A percentile compares a stretch with the other conserved stretches of the same genome.
phyloP scores from a whole-genome alignment of 2,329 filamentous ascomycete genomes.

The Monilinia vaccinii-corymbosi region DNA sequence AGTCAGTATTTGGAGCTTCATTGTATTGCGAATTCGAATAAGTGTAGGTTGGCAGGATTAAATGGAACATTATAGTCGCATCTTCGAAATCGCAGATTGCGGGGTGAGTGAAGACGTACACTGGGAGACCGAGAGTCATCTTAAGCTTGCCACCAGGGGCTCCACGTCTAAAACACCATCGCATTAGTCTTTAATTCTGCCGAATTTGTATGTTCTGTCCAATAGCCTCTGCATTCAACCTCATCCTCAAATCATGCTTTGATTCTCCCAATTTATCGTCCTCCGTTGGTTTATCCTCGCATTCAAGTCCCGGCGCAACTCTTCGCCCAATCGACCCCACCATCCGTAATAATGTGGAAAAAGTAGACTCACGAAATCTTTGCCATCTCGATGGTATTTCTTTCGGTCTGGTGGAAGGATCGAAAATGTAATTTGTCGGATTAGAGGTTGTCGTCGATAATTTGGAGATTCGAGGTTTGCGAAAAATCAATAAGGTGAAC shows the following conservation, averaged over 20 bases:
- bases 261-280: not conserved
- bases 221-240: not conserved
- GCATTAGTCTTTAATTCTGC: constrained; percentile 13
- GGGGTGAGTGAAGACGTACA: constrained; percentile 58
- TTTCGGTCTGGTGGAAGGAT: constrained; percentile 22
- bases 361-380: constrained; percentile 49
- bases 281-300: not conserved
- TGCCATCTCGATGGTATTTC: constrained; percentile 48
- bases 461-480: constrained; percentile 12
- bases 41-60: not conserved
- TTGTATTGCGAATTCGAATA: constrained; percentile 1
- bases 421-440: constrained; percentile 21
- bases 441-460: constrained; percentile 14
- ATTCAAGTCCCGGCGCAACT: not conserved
- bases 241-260: not conserved
- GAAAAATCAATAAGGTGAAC: constrained; percentile 18
- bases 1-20: constrained; percentile 9
- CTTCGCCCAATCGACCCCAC: constrained; percentile 3
- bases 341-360: constrained; percentile 11
- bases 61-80: constrained; percentile 13
- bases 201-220: not conserved
- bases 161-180: constrained; percentile 52
- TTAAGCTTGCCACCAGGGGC: constrained; percentile 99
- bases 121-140: constrained; percentile 99
- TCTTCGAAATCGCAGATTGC: constrained; percentile 26